Evolutionary conservation across 75 land plant genomes (phyloP).

Genomic region (Pseudotsuga menziesii): DNA sequence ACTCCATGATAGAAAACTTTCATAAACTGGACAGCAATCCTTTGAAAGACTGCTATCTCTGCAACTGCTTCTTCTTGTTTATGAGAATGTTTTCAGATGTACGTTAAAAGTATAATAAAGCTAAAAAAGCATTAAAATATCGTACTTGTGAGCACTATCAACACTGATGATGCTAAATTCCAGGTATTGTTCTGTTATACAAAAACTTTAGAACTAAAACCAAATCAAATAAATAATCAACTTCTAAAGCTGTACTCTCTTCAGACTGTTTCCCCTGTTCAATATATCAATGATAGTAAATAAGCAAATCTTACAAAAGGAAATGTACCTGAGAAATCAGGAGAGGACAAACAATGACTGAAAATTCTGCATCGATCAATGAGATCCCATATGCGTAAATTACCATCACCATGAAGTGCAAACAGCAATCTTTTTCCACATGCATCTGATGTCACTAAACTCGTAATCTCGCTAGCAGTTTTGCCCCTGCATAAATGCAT

Average conservation of each 20-base stretch:
- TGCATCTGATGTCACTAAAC: conserved; percentile 41
- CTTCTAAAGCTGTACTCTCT: not conserved
- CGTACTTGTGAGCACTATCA: too few relatives aligned
- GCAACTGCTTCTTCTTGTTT: too few relatives aligned
- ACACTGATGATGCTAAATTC: too few relatives aligned
- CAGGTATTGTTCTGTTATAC: too few relatives aligned
- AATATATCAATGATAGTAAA: not conserved
- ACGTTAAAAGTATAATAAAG: too few relatives aligned
- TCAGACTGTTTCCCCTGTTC: not conserved
- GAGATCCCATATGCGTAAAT: conserved; percentile 78
- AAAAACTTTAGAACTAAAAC: too few relatives aligned
- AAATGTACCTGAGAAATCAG: conserved; percentile 39
- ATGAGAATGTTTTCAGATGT: too few relatives aligned
- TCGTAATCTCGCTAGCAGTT: conserved; percentile 39
- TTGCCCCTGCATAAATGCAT: conserved; percentile 48
- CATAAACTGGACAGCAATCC: too few relatives aligned
- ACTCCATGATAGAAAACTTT: too few relatives aligned
- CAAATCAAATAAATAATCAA: too few relatives aligned
- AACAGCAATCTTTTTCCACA: conserved; percentile 39
- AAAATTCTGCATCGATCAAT: conserved; percentile 38
- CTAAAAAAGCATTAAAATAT: too few relatives aligned
- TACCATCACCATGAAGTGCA: conserved; percentile 85
- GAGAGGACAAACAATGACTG: conserved; percentile 27
- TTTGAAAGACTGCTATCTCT: too few relatives aligned
- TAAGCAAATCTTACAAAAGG: not conserved